Evolutionary conservation across 2,329 filamentous ascomycete genomes (phyloP).

Genomic region (Pseudomassariella vexata): DNA sequence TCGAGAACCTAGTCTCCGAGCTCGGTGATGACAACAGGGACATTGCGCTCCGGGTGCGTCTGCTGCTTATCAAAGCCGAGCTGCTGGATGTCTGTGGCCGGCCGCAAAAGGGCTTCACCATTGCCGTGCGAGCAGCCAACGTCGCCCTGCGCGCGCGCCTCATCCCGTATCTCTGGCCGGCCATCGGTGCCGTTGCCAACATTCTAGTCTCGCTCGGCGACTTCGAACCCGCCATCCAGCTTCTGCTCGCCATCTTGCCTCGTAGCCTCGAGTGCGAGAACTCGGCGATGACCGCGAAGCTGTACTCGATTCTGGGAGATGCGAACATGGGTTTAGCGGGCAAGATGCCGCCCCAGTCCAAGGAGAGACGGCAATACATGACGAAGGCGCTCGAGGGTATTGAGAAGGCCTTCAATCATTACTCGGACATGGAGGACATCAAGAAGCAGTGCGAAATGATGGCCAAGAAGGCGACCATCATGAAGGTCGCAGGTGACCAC

Average conservation of each 20-base stretch:
- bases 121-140: constrained; percentile 68
- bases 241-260: constrained; percentile 67
- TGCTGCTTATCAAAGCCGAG: constrained; percentile 67
- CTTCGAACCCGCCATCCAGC: constrained; percentile 57
- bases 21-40: constrained; percentile 41
- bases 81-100: constrained; percentile 64
- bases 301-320: constrained; percentile 69
- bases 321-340: constrained; percentile 75
- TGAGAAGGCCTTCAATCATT: constrained; percentile 59
- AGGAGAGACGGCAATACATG: constrained; percentile 49
- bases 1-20: constrained; percentile 37
- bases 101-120: constrained; percentile 69
- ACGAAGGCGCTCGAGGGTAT: constrained; percentile 54
- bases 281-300: constrained; percentile 52
- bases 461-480: constrained; percentile 75
- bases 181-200: constrained; percentile 59
- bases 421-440: constrained; percentile 60
- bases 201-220: constrained; percentile 67
- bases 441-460: constrained; percentile 71
- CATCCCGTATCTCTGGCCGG: constrained; percentile 66
- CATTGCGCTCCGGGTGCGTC: constrained; percentile 60
- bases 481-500: constrained; percentile 62
- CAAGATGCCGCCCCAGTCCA: constrained; percentile 32
- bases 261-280: constrained; percentile 70
- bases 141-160: constrained; percentile 66